These are phyloP conservation scores for Penicillium egyptiacum DNA, from an alignment of 495 filamentous ascomycete species.

Conservation along the genomic window DNA sequence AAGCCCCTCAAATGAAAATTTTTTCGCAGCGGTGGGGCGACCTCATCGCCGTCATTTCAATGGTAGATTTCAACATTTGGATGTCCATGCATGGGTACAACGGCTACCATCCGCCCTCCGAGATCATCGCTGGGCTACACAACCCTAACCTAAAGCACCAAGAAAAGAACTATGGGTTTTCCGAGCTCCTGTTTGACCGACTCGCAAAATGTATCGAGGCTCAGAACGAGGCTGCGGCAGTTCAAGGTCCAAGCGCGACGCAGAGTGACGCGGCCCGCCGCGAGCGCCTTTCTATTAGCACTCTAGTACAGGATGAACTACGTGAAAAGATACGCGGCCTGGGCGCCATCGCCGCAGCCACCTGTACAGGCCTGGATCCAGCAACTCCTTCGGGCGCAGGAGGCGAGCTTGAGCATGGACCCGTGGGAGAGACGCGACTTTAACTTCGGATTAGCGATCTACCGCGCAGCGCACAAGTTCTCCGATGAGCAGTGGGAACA, in stretches of 20 bases:
- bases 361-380: slow-evolving; percentile 11
- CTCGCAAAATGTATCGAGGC: slow-evolving; percentile 9
- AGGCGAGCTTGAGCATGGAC: neutral
- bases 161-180: neutral
- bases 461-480: slow-evolving; percentile 14
- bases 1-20: neutral
- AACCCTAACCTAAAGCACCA: slow-evolving; percentile 1
- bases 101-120: neutral
- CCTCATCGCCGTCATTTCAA: neutral
- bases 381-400: slow-evolving; percentile 5
- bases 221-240: slow-evolving; percentile 10
- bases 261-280: slow-evolving; percentile 9
- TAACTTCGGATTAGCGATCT: slow-evolving; percentile 20
- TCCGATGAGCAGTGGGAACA: slow-evolving; percentile 18
- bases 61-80: slow-evolving; percentile 13
- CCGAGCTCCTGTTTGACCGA: slow-evolving; percentile 1
- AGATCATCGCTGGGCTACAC: neutral
- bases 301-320: slow-evolving; percentile 8
- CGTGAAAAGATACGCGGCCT: slow-evolving; percentile 14
- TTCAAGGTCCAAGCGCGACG: slow-evolving; percentile 11
- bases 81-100: slow-evolving; percentile 12
- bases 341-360: slow-evolving; percentile 8
- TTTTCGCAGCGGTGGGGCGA: neutral
- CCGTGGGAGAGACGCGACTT: neutral
- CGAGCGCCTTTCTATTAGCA: slow-evolving; percentile 9